phyloP scores from a whole-genome alignment of 2,329 filamentous ascomycete species.

The Colletotrichum sp. region DNA sequence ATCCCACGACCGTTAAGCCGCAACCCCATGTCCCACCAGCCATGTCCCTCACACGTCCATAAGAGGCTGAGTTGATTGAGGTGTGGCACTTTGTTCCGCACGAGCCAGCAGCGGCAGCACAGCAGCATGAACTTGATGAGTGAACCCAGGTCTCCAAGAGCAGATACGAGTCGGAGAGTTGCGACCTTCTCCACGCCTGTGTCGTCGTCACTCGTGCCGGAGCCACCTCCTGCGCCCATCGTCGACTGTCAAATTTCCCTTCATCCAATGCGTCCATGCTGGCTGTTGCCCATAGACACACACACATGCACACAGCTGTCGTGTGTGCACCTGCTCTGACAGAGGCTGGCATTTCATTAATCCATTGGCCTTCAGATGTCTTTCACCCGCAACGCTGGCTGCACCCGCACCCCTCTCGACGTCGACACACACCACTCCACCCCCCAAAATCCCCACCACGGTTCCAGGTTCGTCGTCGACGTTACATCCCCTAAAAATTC shows the following conservation, averaged over 20 bases:
- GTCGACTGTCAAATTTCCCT: constrained; percentile 7
- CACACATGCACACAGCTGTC: background rate
- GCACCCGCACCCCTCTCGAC: background rate
- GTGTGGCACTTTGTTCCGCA: constrained; percentile 8
- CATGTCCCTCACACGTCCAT: background rate
- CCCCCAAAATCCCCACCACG: constrained; percentile 1
- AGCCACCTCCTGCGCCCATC: constrained; percentile 11
- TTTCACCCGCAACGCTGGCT: background rate
- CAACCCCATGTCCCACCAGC: constrained; percentile 15
- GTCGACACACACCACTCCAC: background rate
- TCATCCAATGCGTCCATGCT: constrained; percentile 9
- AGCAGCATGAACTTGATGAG: constrained; percentile 15
- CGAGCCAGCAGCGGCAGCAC: background rate
- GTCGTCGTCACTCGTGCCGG: constrained; percentile 3
- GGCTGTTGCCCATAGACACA: background rate
- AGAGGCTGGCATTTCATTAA: background rate
- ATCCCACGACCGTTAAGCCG: constrained; percentile 16
- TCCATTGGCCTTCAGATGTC: background rate
- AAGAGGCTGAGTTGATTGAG: constrained; percentile 18
- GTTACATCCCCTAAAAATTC: constrained; percentile 21
- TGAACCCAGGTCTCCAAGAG: background rate
- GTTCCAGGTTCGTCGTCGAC: constrained; percentile 23
- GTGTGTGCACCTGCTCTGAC: background rate
- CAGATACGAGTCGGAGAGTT: constrained; percentile 14
- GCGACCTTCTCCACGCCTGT: constrained; percentile 8